Conservation (phyloP, 23 red algal genomes). For the Gracilariopsis chorda region DNA sequence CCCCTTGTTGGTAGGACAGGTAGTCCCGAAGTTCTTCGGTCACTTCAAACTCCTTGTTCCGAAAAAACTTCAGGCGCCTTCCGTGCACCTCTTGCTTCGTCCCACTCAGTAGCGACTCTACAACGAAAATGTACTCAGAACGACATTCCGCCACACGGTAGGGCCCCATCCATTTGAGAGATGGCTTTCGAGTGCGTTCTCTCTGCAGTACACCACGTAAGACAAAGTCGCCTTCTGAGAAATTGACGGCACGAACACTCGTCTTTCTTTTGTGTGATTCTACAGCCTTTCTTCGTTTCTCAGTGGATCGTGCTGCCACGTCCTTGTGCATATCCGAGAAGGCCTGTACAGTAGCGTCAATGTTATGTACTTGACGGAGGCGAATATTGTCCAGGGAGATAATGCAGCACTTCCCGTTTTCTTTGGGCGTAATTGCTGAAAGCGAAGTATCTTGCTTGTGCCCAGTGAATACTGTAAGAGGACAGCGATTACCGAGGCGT, state of each 20-base stretch:
- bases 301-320: not conserved
- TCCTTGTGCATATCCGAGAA: not conserved
- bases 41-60: not conserved
- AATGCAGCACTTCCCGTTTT: too few species aligned
- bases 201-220: not conserved
- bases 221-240: not conserved
- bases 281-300: not conserved
- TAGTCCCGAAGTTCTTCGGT: not conserved
- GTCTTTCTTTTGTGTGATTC: not conserved
- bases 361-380: too few species aligned
- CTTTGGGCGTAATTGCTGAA: too few species aligned
- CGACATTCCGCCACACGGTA: not conserved
- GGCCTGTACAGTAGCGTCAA: not conserved
- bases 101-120: not conserved
- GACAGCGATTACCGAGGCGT: too few species aligned
- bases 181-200: not conserved
- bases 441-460: too few species aligned
- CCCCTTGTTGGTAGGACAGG: not conserved
- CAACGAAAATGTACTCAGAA: conserved; percentile 5
- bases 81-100: not conserved
- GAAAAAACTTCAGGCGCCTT: not conserved
- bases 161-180: not conserved
- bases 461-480: too few species aligned
- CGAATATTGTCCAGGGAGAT: too few species aligned
- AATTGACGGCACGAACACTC: not conserved